These are phyloP conservation scores for Teunomyces gatunensis DNA, from an alignment of 805 yeast species.

Conservation along the genomic window DNA sequence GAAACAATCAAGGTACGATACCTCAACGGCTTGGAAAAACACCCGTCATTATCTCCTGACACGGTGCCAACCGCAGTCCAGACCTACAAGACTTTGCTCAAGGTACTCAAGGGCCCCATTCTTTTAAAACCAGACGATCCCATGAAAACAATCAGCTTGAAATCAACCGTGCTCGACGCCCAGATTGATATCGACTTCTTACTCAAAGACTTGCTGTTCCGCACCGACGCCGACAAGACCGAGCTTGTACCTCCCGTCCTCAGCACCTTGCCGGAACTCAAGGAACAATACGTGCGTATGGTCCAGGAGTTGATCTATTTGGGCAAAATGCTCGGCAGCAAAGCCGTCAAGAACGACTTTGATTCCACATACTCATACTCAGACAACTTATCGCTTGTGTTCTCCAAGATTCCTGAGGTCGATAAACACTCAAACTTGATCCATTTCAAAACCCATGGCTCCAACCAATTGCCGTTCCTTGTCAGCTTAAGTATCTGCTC, in stretches of 20 bases:
- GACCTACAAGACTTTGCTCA: slow-evolving; percentile 60
- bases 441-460: slow-evolving; percentile 18
- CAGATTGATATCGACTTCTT: slow-evolving; percentile 57
- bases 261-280: slow-evolving; percentile 16
- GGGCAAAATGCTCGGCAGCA: slow-evolving; percentile 17
- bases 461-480: slow-evolving; percentile 25
- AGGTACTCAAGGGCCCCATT: slow-evolving; percentile 68
- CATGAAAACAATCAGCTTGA: slow-evolving; percentile 52
- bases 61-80: slow-evolving; percentile 51
- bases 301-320: slow-evolving; percentile 50
- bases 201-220: slow-evolving; percentile 46
- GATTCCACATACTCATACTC: slow-evolving; percentile 26
- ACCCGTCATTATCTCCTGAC: slow-evolving; percentile 27
- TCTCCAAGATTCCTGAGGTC: slow-evolving; percentile 33
- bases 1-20: slow-evolving; percentile 54
- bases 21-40: slow-evolving; percentile 23
- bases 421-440: slow-evolving; percentile 33
- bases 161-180: slow-evolving; percentile 52
- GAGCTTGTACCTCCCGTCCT: slow-evolving; percentile 51
- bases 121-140: slow-evolving; percentile 41
- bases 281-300: slow-evolving; percentile 55
- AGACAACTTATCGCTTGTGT: slow-evolving; percentile 32
- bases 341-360: slow-evolving; percentile 16
- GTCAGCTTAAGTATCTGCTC: slow-evolving; percentile 29
- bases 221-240: slow-evolving; percentile 21